Evolutionary conservation across 176 grass and related monocot species (phyloP), one percentile per base, ranked within the genome.

Genomic region (Ampelocalamus luodianensis): DNA sequence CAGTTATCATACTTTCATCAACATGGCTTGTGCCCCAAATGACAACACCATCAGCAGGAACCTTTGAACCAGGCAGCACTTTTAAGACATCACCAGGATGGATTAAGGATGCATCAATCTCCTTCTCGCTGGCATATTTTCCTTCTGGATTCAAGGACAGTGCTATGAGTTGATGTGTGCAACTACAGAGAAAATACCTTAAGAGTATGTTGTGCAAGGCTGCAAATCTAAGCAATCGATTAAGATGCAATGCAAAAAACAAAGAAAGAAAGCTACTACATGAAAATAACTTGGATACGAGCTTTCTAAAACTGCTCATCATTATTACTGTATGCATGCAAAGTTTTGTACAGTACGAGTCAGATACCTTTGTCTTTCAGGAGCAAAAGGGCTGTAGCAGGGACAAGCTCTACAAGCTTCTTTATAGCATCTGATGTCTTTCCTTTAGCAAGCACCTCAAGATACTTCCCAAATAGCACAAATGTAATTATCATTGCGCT

Each of bases 401-500:
- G 91, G 54, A 81, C 87, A 59, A 97, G 92, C 77, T 97, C 94
- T 75, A 97, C 83, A 83, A 97, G 85, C 68, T 94, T 94, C 83
- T 93, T 92, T 34, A 97, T 94, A 71, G 94, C 94, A 76, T 92
- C 94, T 34, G 91, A 94, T 65, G 94, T 94, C 77, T 92, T 90
- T 50, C 94, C 91, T 88, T 97, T 97, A 39, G 94, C 91, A 82
- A 94, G 70, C 63, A 92, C 80, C 87, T 94, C 94, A 50, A 97
- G 87, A 75, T 94, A 97, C 67, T 94, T 94, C 43, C 94, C 92
- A 65, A 94, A 85, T 79, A 97, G 84, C 61, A 97, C 88, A 88
- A 97, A 97, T 37, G 94, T 92, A 53, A 97, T 94, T 71, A 97
- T 92, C 91, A 94, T 94, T 73, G 94, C 91, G 18, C 91, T 94